Conservation (phyloP, 1,139 yeast genomes). For the Eremothecium cymbalariae region DNA sequence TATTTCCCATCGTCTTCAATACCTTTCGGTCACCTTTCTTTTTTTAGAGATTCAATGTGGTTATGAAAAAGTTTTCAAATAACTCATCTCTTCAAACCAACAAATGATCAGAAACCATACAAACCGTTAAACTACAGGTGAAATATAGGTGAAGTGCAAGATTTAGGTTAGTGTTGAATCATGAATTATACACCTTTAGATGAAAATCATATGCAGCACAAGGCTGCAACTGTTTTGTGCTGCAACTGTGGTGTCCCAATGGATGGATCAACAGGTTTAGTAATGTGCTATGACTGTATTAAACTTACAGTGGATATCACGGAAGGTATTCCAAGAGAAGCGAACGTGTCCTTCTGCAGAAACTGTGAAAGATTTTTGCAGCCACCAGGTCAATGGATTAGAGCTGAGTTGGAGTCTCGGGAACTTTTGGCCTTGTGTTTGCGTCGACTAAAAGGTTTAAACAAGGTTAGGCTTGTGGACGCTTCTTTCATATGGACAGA, state of each 20-base stretch:
- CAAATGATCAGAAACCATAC: too few relatives aligned
- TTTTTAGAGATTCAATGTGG: too few relatives aligned
- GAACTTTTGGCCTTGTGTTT: slow-evolving; percentile 86
- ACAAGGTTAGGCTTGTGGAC: slow-evolving; percentile 81
- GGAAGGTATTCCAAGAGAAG: slow-evolving; percentile 92
- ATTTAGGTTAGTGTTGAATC: too few relatives aligned
- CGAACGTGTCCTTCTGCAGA: slow-evolving; percentile 86
- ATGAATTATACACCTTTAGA: slow-evolving; percentile 29
- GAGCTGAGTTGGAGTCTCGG: slow-evolving; percentile 84
- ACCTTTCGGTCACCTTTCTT: too few relatives aligned
- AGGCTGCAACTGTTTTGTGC: slow-evolving; percentile 85
- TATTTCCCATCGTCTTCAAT: too few relatives aligned
- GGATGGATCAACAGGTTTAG: slow-evolving; percentile 90
- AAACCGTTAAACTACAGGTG: too few relatives aligned
- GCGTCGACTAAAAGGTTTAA: slow-evolving; percentile 79
- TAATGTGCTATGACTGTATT: slow-evolving; percentile 97
- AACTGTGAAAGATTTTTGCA: slow-evolving; percentile 94
- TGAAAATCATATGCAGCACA: slow-evolving; percentile 25
- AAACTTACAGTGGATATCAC: slow-evolving; percentile 90
- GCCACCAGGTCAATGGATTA: slow-evolving; percentile 91
- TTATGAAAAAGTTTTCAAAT: too few relatives aligned
- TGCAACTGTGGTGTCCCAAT: slow-evolving; percentile 98
- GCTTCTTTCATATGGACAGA: slow-evolving; percentile 98
- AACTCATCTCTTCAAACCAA: too few relatives aligned
- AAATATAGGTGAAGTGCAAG: too few relatives aligned